A percentile compares a stretch with the other conserved stretches of the same genome.
phyloP scores from a whole-genome alignment of 106 monocot species.

The Allium sativum region DNA sequence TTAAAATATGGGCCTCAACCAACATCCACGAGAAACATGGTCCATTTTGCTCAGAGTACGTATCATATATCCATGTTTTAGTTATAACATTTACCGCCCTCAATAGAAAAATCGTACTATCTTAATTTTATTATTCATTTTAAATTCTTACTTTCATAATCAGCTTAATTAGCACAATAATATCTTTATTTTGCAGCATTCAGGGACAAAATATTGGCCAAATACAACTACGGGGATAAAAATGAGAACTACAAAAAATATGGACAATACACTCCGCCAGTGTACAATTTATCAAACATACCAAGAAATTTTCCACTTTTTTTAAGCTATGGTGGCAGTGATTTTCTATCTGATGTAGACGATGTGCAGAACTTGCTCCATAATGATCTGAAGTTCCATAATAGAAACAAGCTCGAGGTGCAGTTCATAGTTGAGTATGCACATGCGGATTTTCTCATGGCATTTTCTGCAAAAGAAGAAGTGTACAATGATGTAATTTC shows the following conservation, averaged over 20 bases:
- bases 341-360: conserved; percentile 17
- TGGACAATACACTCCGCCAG: conserved; percentile 30
- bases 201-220: conserved; percentile 17
- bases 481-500: conserved; percentile 28
- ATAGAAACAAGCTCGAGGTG: conserved; percentile 18
- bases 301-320: conserved; percentile 32
- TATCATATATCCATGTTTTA: neutral
- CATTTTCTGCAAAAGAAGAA: conserved; percentile 15
- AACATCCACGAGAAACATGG: conserved; percentile 42
- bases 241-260: conserved; percentile 22
- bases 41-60: conserved; percentile 51
- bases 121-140: neutral
- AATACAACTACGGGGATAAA: conserved; percentile 23
- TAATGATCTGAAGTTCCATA: conserved; percentile 13
- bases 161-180: conserved; percentile 10
- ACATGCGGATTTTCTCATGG: conserved; percentile 41
- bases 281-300: conserved; percentile 32
- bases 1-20: conserved; percentile 43
- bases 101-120: neutral
- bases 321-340: conserved; percentile 41
- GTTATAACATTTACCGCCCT: neutral
- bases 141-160: neutral
- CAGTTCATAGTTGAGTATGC: conserved; percentile 26
- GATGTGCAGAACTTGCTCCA: conserved; percentile 24
- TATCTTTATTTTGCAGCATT: conserved; percentile 18